Evolutionary conservation across 2,329 filamentous ascomycete species (phyloP), one percentile per base, ranked within the genome.

Genomic region (Madurella mycetomatis): DNA sequence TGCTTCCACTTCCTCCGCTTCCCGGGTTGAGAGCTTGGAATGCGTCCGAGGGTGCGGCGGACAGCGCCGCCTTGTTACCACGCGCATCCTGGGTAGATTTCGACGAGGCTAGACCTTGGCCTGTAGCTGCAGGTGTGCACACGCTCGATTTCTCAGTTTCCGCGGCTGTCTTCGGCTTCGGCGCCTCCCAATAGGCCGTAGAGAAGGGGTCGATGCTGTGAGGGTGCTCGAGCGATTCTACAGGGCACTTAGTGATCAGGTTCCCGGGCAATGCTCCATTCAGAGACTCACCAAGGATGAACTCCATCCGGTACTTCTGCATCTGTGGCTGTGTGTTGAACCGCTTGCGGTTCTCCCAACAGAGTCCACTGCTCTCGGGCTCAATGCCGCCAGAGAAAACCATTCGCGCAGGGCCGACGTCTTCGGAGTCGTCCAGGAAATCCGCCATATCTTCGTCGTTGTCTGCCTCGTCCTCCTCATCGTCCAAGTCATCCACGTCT

Each of bases 351-450:
- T 87, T 80, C 65, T 95, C 89, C 82, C 91, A 99, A 67, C 87
- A 94, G 9, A 97, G 73, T 0, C 92, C 94, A 3, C 85, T 90
- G 66, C 81, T 88, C 41, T 87, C 76, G 0, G 91, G 90, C 65
- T 92, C 83, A 64, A 95, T 78, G 60, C 89, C 84, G 31, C 85
- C 83, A 75, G 81, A 64, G 81, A 72, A 85, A 70, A 67, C 81
- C 74, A 75, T 81, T 79, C 69, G 76, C 60, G 71, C 75, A 67
- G 70, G 73, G 56, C 73, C 80, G 65, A 70, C 66, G 57, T 94
- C 89, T 50, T 95, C 89, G 5, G 89, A 89, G 63, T 95, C 90
- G 62, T 96, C 92, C 1, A 96, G 76, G 65, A 96, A 96, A 16
- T 85, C 92, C 4, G 90, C 89, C 85, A 96, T 87, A 56, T 95